Conservation (phyloP, 2,329 filamentous ascomycete genomes). For the Diplocarpon rosae region DNA sequence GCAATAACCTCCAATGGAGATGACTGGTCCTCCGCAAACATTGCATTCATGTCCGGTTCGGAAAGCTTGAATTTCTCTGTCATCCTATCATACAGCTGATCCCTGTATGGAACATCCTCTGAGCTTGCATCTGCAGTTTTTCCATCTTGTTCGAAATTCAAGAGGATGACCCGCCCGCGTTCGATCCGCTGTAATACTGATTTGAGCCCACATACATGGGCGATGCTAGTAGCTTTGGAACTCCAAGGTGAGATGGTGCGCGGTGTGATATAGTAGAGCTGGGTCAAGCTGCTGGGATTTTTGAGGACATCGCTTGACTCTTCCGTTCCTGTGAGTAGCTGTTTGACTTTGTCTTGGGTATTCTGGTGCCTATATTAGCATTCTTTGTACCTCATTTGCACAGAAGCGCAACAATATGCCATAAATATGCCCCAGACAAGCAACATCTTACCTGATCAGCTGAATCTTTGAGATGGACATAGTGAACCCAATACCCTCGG, state of each 20-base stretch:
- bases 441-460: neutral
- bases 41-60: constrained; percentile 57
- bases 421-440: no score
- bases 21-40: constrained; percentile 63
- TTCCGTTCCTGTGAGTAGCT: constrained; percentile 18
- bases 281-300: constrained; percentile 7
- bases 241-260: constrained; percentile 94
- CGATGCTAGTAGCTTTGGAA: constrained; percentile 89
- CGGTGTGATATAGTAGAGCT: constrained; percentile 56
- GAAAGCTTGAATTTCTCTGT: constrained; percentile 66
- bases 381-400: neutral
- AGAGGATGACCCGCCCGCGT: constrained; percentile 68
- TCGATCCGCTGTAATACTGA: constrained; percentile 67
- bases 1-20: constrained; percentile 63
- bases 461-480: constrained; percentile 20
- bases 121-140: constrained; percentile 23
- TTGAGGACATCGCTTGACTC: constrained; percentile 8
- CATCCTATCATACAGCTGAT: constrained; percentile 87
- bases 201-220: constrained; percentile 78
- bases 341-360: constrained; percentile 17
- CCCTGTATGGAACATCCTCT: constrained; percentile 46
- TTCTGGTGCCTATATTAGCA: constrained; percentile 11
- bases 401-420: no score
- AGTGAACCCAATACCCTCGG: constrained; percentile 23
- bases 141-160: constrained; percentile 45